Evolutionary conservation across 441 rosid species (phyloP).

Genomic region (Eugenia klotzschiana): DNA sequence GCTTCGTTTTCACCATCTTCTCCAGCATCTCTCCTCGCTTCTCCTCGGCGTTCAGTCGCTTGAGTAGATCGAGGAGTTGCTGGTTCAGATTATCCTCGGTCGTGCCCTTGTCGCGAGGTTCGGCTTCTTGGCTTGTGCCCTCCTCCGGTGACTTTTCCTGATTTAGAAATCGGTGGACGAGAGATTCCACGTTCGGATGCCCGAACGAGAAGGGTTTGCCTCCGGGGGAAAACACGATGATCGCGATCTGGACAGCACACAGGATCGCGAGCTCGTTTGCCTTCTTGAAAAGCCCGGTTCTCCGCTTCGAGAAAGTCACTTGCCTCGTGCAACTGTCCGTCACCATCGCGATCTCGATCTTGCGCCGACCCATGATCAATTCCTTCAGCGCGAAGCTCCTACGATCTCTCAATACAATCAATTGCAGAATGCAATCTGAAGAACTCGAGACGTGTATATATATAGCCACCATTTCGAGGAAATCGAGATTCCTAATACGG

Average conservation of each 20-base stretch:
- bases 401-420: not conserved
- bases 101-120: not conserved
- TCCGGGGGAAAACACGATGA: conserved; percentile 23
- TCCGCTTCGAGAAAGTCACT: conserved; percentile 28
- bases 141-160: not conserved
- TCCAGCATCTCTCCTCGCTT: conserved; percentile 9
- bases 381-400: not conserved
- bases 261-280: conserved; percentile 23
- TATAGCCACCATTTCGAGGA: not conserved
- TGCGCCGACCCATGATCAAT: conserved; percentile 20
- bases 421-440: not conserved
- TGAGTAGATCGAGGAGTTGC: not conserved
- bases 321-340: conserved; percentile 20
- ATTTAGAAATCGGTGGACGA: conserved; percentile 9
- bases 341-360: conserved; percentile 22
- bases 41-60: conserved; percentile 5
- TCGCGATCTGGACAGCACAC: conserved; percentile 17
- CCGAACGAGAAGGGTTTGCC: conserved; percentile 30
- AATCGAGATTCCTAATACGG: not conserved
- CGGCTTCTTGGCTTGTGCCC: not conserved
- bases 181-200: conserved; percentile 18
- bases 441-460: not conserved
- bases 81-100: not conserved
- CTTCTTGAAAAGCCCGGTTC: conserved; percentile 26
- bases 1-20: not conserved